Conservation (phyloP, 2,329 filamentous ascomycete genomes). For the Claviceps fusiformis region DNA sequence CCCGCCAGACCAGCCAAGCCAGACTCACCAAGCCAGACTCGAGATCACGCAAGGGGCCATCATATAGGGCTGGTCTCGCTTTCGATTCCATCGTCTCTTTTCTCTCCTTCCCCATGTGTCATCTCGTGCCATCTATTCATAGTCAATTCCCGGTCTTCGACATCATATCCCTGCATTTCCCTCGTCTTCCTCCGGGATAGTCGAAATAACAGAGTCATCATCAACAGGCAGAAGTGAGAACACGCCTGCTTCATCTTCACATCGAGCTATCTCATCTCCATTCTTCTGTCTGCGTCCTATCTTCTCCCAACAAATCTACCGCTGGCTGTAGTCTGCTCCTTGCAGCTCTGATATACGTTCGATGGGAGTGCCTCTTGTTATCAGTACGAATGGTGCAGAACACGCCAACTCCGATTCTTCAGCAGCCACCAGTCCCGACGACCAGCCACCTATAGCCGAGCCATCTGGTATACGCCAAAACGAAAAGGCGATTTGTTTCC, state of each 20-base stretch:
- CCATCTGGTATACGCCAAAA: slow-evolving; percentile 17
- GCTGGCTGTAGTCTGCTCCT: slow-evolving; percentile 3
- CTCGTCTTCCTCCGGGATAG: neutral
- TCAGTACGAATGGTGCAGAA: slow-evolving; percentile 27
- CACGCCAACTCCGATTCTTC: slow-evolving; percentile 24
- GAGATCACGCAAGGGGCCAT: neutral
- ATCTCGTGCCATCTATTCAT: neutral
- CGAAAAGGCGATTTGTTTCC: slow-evolving; percentile 21
- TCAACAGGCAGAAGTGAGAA: neutral
- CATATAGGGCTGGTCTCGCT: neutral
- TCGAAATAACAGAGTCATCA: neutral
- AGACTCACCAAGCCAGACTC: neutral
- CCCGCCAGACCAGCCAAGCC: no score
- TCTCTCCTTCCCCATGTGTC: neutral
- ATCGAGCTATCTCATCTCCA: neutral
- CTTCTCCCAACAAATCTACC: slow-evolving; percentile 3
- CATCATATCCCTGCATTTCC: neutral
- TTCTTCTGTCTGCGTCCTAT: neutral
- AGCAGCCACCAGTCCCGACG: slow-evolving; percentile 21
- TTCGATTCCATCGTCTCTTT: neutral
- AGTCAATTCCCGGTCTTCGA: neutral
- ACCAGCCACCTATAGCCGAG: slow-evolving; percentile 27
- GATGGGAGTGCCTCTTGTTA: slow-evolving; percentile 27
- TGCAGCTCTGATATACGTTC: slow-evolving; percentile 19
- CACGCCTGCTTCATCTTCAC: neutral